Evolutionary conservation across 805 yeast genomes (phyloP).

Genomic region (Cyberlindnera xylosilytica): DNA sequence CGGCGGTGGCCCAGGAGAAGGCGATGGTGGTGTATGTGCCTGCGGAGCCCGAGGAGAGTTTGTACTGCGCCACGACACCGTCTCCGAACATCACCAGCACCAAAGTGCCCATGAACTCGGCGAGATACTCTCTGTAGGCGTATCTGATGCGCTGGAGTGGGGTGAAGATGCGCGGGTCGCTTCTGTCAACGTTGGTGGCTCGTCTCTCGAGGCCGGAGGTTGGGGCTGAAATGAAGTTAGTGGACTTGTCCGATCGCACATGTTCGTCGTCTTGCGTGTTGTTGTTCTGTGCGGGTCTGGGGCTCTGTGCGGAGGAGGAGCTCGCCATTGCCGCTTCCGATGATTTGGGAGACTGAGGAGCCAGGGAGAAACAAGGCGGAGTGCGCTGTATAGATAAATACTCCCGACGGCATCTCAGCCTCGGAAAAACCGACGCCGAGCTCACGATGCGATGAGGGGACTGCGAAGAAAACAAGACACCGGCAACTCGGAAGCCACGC

Average conservation of each 20-base stretch:
- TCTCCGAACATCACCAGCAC: conserved; percentile 44
- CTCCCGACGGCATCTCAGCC: neutral
- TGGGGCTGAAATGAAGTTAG: conserved; percentile 24
- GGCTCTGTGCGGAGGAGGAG: neutral
- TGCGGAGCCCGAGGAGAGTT: conserved; percentile 33
- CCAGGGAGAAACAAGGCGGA: too few species aligned
- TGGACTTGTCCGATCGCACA: conserved; percentile 1
- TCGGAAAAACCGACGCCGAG: conserved; percentile 3
- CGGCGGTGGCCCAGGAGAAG: conserved; percentile 54
- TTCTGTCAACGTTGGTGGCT: conserved; percentile 22
- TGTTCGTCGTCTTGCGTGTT: neutral
- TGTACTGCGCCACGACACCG: conserved; percentile 46
- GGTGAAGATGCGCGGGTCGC: conserved; percentile 18
- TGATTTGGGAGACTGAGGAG: too few species aligned
- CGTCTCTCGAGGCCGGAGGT: conserved; percentile 27
- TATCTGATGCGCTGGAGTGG: conserved; percentile 26
- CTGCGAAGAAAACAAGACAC: too few species aligned
- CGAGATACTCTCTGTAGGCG: conserved; percentile 42
- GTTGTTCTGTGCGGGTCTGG: too few species aligned
- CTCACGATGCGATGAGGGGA: neutral
- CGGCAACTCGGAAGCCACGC: too few species aligned
- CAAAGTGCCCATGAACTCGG: conserved; percentile 51
- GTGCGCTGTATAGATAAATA: too few species aligned
- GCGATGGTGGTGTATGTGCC: conserved; percentile 43
- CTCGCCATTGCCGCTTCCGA: too few species aligned